These are phyloP conservation scores for Eucalyptus erythrocorys DNA, from an alignment of 345 rosid genomes.

Conservation along the genomic window DNA sequence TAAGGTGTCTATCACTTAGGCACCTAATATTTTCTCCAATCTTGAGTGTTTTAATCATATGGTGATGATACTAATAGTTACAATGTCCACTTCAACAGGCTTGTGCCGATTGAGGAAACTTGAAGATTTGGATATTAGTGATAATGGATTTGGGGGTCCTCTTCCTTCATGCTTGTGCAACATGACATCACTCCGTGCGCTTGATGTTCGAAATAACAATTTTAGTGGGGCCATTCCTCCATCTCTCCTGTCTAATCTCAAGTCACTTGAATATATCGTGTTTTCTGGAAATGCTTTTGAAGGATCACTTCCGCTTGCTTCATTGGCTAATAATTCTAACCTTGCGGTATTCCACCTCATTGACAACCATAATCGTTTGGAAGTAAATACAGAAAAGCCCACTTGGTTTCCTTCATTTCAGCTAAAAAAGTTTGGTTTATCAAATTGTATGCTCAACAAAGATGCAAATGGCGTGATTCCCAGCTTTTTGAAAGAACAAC, in stretches of 20 bases:
- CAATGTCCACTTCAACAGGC: background rate
- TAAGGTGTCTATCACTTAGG: too few species aligned
- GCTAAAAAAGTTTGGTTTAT: background rate
- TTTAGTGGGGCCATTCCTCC: background rate
- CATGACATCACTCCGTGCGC: background rate
- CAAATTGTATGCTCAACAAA: background rate
- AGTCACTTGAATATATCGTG: background rate
- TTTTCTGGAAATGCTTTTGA: background rate
- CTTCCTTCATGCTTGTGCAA: background rate
- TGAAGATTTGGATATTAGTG: background rate
- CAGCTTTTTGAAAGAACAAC: constrained; percentile 1
- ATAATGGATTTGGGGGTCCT: background rate
- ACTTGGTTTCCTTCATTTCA: background rate
- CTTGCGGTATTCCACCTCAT: background rate
- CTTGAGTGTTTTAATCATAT: background rate
- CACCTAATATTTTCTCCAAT: too few species aligned
- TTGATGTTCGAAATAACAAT: background rate
- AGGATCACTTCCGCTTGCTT: background rate
- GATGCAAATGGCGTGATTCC: background rate
- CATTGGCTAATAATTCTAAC: background rate
- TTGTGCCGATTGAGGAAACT: background rate
- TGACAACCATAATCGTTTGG: background rate
- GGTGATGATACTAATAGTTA: background rate
- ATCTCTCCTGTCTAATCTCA: background rate
- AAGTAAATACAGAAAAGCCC: background rate